A percentile compares a stretch with the other conserved stretches of the same genome.
These are phyloP conservation scores for Aspergillus arachidicola DNA, from an alignment of 2,329 filamentous ascomycete species.

Conservation along the genomic window DNA sequence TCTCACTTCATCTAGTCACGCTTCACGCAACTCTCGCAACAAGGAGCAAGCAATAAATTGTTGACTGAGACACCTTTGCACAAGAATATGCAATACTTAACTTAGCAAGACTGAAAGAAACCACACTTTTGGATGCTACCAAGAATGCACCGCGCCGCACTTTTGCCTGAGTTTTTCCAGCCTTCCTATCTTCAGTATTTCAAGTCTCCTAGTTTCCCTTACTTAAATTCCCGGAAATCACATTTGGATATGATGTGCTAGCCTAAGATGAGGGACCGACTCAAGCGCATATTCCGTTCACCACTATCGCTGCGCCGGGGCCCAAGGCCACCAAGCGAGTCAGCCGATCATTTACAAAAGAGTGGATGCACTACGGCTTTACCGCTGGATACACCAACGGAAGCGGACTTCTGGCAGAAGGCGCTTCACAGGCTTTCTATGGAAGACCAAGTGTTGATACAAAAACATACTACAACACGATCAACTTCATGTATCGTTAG, in stretches of 20 bases:
- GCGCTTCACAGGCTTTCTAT: background rate
- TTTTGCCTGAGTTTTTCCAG: background rate
- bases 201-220: background rate
- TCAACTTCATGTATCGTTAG: background rate
- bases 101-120: background rate
- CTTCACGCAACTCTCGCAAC: background rate
- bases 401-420: background rate
- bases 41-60: background rate
- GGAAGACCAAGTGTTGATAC: background rate
- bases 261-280: background rate
- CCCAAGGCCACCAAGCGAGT: background rate
- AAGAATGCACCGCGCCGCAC: background rate
- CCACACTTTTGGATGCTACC: background rate
- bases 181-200: background rate
- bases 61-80: background rate
- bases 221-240: background rate
- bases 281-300: background rate
- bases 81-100: background rate
- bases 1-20: background rate
- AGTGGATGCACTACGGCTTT: background rate
- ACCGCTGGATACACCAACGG: background rate
- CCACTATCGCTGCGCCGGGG: background rate
- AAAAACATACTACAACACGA: background rate
- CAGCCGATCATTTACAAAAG: background rate
- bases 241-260: background rate